phyloP scores from a whole-genome alignment of 2,329 filamentous ascomycete species.

The Alternaria infectoria region DNA sequence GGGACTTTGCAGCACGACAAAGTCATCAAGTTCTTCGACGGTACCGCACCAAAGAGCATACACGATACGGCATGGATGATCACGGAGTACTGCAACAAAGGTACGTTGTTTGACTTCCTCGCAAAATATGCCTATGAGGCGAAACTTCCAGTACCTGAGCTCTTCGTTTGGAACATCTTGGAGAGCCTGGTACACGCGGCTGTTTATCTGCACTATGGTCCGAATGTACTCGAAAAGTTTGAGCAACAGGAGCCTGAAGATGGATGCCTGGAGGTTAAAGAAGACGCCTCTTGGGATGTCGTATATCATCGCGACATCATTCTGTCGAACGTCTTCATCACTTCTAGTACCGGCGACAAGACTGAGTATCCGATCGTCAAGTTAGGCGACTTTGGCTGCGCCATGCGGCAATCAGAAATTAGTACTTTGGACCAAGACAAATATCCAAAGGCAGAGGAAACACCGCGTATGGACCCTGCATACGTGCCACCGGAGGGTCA shows the following conservation, averaged over 20 bases:
- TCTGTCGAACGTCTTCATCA: background rate
- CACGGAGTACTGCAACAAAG: constrained; percentile 1
- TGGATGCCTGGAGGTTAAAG: background rate
- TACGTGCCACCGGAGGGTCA: background rate
- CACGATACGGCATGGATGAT: background rate
- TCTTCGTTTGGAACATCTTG: background rate
- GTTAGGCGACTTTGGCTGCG: background rate
- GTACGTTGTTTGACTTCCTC: background rate
- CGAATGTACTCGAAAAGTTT: background rate
- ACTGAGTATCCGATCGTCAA: background rate
- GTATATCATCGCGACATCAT: background rate
- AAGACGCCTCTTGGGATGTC: background rate
- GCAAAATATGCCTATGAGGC: background rate
- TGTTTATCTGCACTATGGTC: background rate
- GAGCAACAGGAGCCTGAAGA: background rate
- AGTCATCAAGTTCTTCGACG: background rate
- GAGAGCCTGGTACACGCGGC: background rate
- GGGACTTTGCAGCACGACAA: background rate
- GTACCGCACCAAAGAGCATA: too few relatives aligned
- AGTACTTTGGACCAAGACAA: background rate
- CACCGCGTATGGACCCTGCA: background rate
- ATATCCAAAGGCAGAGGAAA: background rate
- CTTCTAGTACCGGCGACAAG: background rate
- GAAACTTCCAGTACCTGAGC: background rate
- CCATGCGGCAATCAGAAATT: background rate